Base-by-base conservation (phyloP, 352 stramenopile genomes). In the Plasmopara viticola region DNA sequence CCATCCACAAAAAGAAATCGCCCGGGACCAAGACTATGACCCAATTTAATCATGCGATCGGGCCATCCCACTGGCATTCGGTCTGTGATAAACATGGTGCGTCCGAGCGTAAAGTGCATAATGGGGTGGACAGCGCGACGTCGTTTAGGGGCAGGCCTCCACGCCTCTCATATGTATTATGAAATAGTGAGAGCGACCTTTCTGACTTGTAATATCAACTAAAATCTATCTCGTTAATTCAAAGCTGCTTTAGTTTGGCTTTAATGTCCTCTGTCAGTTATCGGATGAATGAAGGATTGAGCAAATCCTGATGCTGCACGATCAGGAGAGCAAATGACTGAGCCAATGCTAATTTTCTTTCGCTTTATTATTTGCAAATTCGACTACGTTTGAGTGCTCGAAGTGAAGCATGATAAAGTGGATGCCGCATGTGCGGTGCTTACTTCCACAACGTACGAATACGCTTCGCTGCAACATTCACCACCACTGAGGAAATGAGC, bases 61-160 rank as follows among this genome's bases (percentile, higher is more conserved):
- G 68, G 35, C 90, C 91, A 97, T 20, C 88, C 91, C n/a, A 60
- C 72, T 6, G 91, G 90, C 45, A 97, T 64, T 52, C 91, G 77
- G 59, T 98, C 91, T 35, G 90, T 97, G 67, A 97, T 91, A 54
- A 98, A 97, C 92, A 98, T 98, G 2, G 92, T 98, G 2, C 92
- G 58, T 10, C 92, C 92, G 7, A 97, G 74, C 0, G 51, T 74
- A 95, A 44, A 43, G 44, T 6, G 72, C 62, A 0, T 62, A 51
- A 1, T 53, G n/a, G 0, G 81, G 82, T 7, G 80, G 86, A 68
- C 79, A 95, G n/a, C 63, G 66, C 12, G 71, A 82, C 28, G 74
- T 89, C 43, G 63, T 70, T 60, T 93, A 95, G 37, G 58, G 1
- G 84, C 70, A 1, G 74, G 80, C n/a, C 89, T 56, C 90, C 92